Base-by-base conservation (phyloP, 2,329 filamentous ascomycete genomes). In the Neonectria coccinea region DNA sequence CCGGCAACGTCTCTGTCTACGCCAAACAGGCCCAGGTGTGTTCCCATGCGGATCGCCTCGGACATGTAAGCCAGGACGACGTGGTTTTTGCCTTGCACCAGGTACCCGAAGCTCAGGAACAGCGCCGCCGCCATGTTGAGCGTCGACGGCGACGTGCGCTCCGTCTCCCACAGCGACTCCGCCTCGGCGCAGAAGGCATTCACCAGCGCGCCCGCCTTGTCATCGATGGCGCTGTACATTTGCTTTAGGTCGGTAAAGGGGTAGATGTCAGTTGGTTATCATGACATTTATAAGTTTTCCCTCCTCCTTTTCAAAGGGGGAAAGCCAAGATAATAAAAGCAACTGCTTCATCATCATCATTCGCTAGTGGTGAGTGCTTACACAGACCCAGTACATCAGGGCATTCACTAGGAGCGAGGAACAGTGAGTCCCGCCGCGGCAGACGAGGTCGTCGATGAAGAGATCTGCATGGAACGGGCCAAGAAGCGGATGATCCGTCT, bases 371-470 rank as follows among this genome's bases (percentile, higher is more conserved):
- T 12, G 36, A 36, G 27, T 14, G 22, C 62, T 51, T 60, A 64
- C 62, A 39, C 62, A 64, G 16, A 39, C 62, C 52, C 57, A 64
- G 29, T 61, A 64, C 60, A 63, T 63, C 10, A 63, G 48, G n/a
- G 48, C 56, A 41, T 63, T 58, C 5, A 63, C 55, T 14, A 58
- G 56, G 14, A 63, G 50, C 5, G 60, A 27, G 9, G 60, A 63
- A 27, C 60, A 63, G 20, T 63, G 25, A 11, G 6, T 4, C 16
- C 16, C 25, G 6, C 9, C 4, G 2, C 33, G 16, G 5, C 42
- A 25, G 25, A 50, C 48, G 9, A 58, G 42, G 48, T 58, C 55
- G 20, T 33, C 31, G 11, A 63, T 63, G 29, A 63, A 63, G 27
- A 47, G 42, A 4, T 58, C 60, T 10, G 55, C 48, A 27, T 63